Conservation (phyloP, 768 basidiomycete genomes). For the Exidia glandulosa region DNA sequence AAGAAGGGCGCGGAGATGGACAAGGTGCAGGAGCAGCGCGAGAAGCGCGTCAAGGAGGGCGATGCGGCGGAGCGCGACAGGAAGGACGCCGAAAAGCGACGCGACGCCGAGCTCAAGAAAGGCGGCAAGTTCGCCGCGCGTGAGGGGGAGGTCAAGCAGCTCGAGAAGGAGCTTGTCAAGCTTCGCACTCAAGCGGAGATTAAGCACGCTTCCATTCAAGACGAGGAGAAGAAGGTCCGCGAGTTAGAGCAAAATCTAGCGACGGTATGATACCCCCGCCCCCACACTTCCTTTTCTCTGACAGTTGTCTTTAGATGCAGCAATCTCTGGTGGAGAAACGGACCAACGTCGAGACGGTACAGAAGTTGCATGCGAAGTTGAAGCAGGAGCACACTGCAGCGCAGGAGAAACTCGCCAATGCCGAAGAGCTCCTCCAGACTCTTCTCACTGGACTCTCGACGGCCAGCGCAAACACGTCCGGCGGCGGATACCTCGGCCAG, state of each 20-base stretch:
- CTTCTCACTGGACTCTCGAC: constrained; percentile 87
- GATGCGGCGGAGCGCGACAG: constrained; percentile 58
- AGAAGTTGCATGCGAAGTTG: constrained; percentile 43
- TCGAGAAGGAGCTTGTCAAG: constrained; percentile 75
- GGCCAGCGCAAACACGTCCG: constrained; percentile 46
- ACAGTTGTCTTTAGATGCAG: constrained; percentile 37
- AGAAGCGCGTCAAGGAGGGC: constrained; percentile 41
- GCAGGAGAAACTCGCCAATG: constrained; percentile 49
- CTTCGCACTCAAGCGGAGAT: constrained; percentile 79
- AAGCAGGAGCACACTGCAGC: constrained; percentile 59
- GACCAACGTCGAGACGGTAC: constrained; percentile 43
- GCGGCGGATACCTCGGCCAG: constrained; percentile 87
- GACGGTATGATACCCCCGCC: constrained; percentile 35
- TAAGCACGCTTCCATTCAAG: constrained; percentile 58
- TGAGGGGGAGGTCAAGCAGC: constrained; percentile 64
- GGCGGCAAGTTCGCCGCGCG: constrained; percentile 85
- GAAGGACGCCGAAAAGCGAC: constrained; percentile 53
- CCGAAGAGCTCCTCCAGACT: constrained; percentile 91
- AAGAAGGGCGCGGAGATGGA: constrained; percentile 39
- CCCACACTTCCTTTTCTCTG: background rate
- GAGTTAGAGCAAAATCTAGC: constrained; percentile 43
- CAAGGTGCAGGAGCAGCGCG: constrained; percentile 33
- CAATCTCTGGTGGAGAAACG: constrained; percentile 48
- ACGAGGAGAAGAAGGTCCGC: constrained; percentile 57
- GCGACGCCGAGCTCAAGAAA: constrained; percentile 83